Base-by-base conservation (phyloP, 2,329 filamentous ascomycete genomes). In the Fusarium bulbicola region DNA sequence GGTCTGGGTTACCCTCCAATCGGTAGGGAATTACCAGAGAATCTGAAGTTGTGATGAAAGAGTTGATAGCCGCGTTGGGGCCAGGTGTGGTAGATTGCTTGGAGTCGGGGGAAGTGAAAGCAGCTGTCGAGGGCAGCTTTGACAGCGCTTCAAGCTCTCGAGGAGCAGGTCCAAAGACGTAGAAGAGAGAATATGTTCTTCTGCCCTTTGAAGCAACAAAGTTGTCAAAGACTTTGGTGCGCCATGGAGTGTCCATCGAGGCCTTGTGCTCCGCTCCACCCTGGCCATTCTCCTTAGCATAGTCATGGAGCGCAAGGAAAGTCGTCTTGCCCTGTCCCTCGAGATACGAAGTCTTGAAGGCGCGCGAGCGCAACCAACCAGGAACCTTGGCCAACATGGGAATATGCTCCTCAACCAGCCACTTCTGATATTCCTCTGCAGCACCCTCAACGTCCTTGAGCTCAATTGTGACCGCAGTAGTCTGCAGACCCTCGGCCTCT, bases 401-500 rank as follows among this genome's bases (percentile, higher is more conserved):
- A 26, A 92, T 86, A 79, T 96, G 93, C 80, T 96, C 93, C 69
- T 95, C 89, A 36, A 88, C 83, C 78, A 93, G 92, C 93, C 93
- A 97, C 78, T 86, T 89, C 62, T 86, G 82, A 61, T 91, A 85
- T 49, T 88, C 86, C 28, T 87, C 85, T 32, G 84, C 83, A 1
- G 89, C 88, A 10, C 78, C 80, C 3, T 87, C 85, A n/a, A 80
- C 79, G 16, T 84, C 83, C 12, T 88, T 85, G 21, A 92, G 82
- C 3, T 84, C 86, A 12, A 93, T 84, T 53, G 89, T 87, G 4
- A 92, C 88, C 3, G 89, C 86, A 6, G 94, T 84, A 28, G 93
- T 84, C 21, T 92, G 86, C 67, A 88, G 87, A 10, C 88, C 89
- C 62, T 86, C 85, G 58, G 88, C 86, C 62, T 91, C 88, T 58